Evolutionary conservation across 495 filamentous ascomycete genomes (phyloP).

Genomic region (Ascodesmis nigricans): DNA sequence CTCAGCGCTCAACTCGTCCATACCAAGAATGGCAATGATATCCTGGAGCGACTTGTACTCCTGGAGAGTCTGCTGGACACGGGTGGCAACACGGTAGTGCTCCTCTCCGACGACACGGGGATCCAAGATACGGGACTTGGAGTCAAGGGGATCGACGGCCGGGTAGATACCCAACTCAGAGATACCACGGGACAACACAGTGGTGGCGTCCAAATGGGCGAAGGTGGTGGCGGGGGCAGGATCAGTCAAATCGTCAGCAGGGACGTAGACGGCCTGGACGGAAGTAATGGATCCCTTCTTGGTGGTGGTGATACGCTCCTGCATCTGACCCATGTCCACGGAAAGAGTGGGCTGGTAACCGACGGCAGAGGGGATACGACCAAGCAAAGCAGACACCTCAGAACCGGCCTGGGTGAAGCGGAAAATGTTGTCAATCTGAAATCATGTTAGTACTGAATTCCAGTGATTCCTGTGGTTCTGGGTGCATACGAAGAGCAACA

Average conservation of each 20-base stretch:
- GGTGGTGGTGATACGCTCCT: conserved; percentile 99
- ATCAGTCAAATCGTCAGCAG: conserved; percentile 99
- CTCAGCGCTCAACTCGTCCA: conserved; percentile 96
- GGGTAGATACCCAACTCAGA: conserved; percentile 99
- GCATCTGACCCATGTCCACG: conserved; percentile 99
- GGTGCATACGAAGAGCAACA: conserved; percentile 22
- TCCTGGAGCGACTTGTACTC: conserved; percentile 99
- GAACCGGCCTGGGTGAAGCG: conserved; percentile 99
- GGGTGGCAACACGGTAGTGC: conserved; percentile 84
- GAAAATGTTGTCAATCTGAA: conserved; percentile 99
- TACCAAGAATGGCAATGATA: conserved; percentile 99
- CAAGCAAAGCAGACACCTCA: conserved; percentile 96
- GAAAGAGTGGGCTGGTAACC: conserved; percentile 99
- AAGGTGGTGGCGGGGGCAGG: conserved; percentile 98
- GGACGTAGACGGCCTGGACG: conserved; percentile 99
- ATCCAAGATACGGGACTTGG: conserved; percentile 98
- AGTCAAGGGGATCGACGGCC: conserved; percentile 97
- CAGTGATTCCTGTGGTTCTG: too few species aligned
- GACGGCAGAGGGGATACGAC: conserved; percentile 99
- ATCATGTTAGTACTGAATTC: conserved; percentile 29
- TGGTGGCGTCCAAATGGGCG: conserved; percentile 99
- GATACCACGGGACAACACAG: conserved; percentile 99
- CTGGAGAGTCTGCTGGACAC: conserved; percentile 96
- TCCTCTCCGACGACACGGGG: conserved; percentile 93
- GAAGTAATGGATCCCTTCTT: conserved; percentile 99